These are phyloP conservation scores for Arthrobotrys sphaeroides DNA, from an alignment of 2,329 filamentous ascomycete species.

Conservation along the genomic window DNA sequence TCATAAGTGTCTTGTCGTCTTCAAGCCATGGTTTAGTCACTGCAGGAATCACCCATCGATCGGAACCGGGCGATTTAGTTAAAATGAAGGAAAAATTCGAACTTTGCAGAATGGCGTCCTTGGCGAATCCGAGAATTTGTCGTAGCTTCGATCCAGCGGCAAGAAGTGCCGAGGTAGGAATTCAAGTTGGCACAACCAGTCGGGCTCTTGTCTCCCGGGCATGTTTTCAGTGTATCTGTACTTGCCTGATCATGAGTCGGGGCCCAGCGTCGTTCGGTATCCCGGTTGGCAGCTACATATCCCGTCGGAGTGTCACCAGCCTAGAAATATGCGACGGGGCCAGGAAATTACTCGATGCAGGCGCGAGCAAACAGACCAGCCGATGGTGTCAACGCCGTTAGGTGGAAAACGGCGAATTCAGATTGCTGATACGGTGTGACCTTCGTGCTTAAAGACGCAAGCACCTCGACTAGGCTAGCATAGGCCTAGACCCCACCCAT, in stretches of 20 bases:
- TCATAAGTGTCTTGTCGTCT: neutral
- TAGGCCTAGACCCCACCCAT: neutral
- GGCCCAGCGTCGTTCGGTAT: neutral
- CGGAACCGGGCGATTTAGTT: constrained; percentile 22
- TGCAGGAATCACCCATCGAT: constrained; percentile 1
- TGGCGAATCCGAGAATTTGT: constrained; percentile 7
- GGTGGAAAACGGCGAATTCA: constrained; percentile 39
- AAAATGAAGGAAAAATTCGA: constrained; percentile 23
- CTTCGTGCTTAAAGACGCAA: constrained; percentile 9
- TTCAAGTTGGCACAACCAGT: neutral
- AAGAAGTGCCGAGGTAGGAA: constrained; percentile 27
- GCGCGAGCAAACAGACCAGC: neutral
- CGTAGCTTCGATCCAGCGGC: neutral
- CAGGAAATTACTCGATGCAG: constrained; percentile 32
- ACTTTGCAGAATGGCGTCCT: constrained; percentile 27
- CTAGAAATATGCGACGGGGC: constrained; percentile 16
- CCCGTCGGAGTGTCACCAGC: neutral
- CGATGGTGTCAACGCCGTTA: constrained; percentile 26
- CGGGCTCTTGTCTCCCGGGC: neutral
- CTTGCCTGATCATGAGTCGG: too few species aligned
- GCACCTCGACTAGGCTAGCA: neutral
- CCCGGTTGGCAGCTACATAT: neutral
- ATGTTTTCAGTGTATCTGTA: too few species aligned
- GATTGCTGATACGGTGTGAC: neutral
- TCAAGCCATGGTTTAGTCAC: neutral